Percentiles rank a stretch among this genome's conserved stretches.
phyloP scores from a whole-genome alignment of 345 rosid species.

The Bruguiera gymnorhiza region DNA sequence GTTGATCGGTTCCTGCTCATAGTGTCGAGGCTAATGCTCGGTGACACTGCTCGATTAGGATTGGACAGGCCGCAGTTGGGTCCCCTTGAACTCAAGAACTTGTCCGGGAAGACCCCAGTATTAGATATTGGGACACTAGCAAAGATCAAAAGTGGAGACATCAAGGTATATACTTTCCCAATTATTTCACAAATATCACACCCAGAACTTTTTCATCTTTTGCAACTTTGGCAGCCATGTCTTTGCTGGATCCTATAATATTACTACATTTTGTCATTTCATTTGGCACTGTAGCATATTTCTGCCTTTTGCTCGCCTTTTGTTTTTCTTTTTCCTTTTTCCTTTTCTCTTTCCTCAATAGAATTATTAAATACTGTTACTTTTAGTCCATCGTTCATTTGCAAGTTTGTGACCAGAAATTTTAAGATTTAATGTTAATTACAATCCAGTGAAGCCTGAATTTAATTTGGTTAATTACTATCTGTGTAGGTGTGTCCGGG shows the following conservation, averaged over 20 bases:
- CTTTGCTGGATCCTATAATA: slow-evolving; percentile 3
- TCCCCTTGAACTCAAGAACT: slow-evolving; percentile 66
- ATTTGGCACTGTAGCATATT: slow-evolving; percentile 3
- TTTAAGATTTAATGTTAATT: too few species aligned
- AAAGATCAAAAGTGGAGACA: slow-evolving; percentile 65
- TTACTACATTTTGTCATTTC: neutral
- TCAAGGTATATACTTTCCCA: slow-evolving; percentile 50
- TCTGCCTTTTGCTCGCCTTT: slow-evolving; percentile 9
- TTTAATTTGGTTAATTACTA: neutral
- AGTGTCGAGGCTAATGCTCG: slow-evolving; percentile 57
- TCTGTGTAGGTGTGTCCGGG: slow-evolving; percentile 53
- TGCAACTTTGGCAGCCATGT: neutral
- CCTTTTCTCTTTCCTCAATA: neutral
- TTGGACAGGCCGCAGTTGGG: slow-evolving; percentile 68
- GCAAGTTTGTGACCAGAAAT: neutral
- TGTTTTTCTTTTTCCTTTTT: neutral
- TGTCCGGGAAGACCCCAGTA: slow-evolving; percentile 83
- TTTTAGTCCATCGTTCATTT: neutral
- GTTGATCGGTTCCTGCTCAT: slow-evolving; percentile 64
- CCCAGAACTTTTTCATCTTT: neutral
- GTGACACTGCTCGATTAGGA: slow-evolving; percentile 62
- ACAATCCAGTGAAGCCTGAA: neutral
- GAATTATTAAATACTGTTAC: neutral
- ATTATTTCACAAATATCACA: neutral
- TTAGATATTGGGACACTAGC: slow-evolving; percentile 77